These are phyloP conservation scores for Botrytis medusae DNA, from an alignment of 2,329 filamentous ascomycete genomes.

Conservation along the genomic window DNA sequence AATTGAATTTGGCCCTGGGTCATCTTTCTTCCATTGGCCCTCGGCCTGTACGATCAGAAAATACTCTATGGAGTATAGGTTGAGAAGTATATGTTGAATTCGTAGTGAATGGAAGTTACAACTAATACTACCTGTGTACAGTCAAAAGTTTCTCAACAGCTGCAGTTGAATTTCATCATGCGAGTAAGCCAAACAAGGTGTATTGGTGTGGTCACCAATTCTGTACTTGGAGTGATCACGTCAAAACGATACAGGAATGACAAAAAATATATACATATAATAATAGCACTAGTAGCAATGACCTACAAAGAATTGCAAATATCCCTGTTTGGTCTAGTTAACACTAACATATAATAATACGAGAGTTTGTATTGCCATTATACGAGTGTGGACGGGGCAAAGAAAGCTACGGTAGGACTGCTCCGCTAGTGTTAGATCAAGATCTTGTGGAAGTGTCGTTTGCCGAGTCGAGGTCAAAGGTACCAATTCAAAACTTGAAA, in stretches of 20 bases:
- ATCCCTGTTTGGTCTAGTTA: neutral
- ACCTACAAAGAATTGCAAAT: no score
- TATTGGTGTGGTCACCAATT: no score
- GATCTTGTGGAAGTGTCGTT: neutral
- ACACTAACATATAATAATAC: neutral
- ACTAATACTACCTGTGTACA: no score
- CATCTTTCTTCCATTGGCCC: no score
- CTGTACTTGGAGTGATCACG: no score
- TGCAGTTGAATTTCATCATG: neutral
- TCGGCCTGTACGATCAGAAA: no score
- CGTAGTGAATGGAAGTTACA: no score
- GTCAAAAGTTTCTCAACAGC: neutral
- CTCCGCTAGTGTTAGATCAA: neutral
- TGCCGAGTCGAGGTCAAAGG: neutral
- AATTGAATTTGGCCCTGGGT: neutral
- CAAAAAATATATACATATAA: no score
- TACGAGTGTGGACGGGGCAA: neutral
- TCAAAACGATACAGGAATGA: no score
- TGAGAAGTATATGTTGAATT: no score
- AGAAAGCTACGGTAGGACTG: neutral
- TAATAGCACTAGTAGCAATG: no score
- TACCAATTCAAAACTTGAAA: neutral
- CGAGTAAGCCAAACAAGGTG: neutral
- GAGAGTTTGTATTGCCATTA: neutral
- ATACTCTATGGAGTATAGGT: no score